phyloP scores from a whole-genome alignment of 108 stramenopile species.

The Fistulifera pelliculosa region DNA sequence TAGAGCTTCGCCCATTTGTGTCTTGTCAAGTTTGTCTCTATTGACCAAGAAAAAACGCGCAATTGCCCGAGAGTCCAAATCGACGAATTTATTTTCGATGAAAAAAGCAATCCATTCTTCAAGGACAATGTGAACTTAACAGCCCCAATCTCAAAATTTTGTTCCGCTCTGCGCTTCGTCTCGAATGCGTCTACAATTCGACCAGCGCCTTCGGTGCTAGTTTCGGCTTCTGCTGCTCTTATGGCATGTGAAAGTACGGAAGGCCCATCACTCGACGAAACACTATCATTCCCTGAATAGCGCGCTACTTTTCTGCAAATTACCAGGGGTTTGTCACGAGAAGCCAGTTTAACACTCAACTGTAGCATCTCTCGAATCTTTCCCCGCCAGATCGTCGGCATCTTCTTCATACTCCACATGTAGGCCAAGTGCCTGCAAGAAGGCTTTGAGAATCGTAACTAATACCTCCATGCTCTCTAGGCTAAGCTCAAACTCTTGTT shows the following conservation, averaged over 20 bases:
- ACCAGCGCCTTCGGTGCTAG: conserved; percentile 17
- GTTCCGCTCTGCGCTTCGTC: conserved; percentile 73
- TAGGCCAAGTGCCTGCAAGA: conserved; percentile 56
- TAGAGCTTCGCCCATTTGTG: conserved; percentile 95
- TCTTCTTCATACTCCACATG: conserved; percentile 39
- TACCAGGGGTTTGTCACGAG: conserved; percentile 1
- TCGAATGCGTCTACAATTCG: conserved; percentile 46
- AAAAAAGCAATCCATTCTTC: conserved; percentile 87
- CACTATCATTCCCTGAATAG: background rate
- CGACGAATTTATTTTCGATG: conserved; percentile 75
- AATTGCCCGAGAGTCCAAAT: conserved; percentile 76
- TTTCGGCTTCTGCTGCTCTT: conserved; percentile 2
- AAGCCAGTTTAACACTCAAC: conserved; percentile 32
- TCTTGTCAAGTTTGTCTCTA: conserved; percentile 95
- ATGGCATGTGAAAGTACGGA: background rate
- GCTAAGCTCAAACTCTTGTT: conserved; percentile 63
- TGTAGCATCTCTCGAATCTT: conserved; percentile 34
- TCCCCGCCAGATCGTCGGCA: conserved; percentile 48
- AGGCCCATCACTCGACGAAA: conserved; percentile 1
- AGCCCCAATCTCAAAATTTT: conserved; percentile 85
- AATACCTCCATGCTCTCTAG: conserved; percentile 69
- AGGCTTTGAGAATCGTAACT: conserved; percentile 60
- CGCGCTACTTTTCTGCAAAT: background rate
- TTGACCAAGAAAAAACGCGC: conserved; percentile 83
- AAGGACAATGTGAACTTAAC: conserved; percentile 93